Base-by-base conservation (phyloP, 176 grass and related monocot species). In the Ensete glaucum region DNA sequence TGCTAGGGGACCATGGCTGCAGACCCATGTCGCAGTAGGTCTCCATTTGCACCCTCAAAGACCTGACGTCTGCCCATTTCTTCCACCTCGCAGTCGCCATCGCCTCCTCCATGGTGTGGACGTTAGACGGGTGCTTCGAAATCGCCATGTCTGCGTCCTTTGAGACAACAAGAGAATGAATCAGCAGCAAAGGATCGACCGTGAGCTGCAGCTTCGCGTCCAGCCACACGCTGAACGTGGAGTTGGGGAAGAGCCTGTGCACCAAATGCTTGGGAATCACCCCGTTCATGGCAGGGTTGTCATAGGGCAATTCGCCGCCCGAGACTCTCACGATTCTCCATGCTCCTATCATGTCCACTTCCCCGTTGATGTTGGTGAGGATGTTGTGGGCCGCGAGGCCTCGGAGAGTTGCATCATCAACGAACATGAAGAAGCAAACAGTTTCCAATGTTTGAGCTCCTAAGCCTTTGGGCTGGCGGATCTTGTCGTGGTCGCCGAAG, bases 141-240 rank as follows among this genome's bases (percentile, higher is more conserved):
- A 99, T 50, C 27, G 91, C 91, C 83, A 94, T 85, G 73, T 91
- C 95, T 0, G 17, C 84, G 17, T 73, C 70, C 25, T 72, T 62
- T 9, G 21, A 65, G 9, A 91, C 59, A 14, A 94, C 26, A 54
- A 99, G 84, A 12, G 90, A 80, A 78, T 90, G 87, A 70, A 94
- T 80, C 21, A 99, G 83, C 75, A 94, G 83, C 77, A 87, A 15
- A 50, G 95, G 95, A 86, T 98, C 95, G 0, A 82, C 95, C 1
- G 95, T 91, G 50, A 93, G 88, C 90, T 98, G 93, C 80, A 94
- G 79, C 82, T 99, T 94, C 20, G 78, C 95, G 65, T 97, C 95
- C 0, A 98, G n/a, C 90, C 90, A 98, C 11, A 98, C 66, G 64
- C 90, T 94, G 83, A 93, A 93, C 71, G 50, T 79, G 21, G 90